Evolutionary conservation across 768 basidiomycete genomes (phyloP).

Genomic region (Mycena indigotica): DNA sequence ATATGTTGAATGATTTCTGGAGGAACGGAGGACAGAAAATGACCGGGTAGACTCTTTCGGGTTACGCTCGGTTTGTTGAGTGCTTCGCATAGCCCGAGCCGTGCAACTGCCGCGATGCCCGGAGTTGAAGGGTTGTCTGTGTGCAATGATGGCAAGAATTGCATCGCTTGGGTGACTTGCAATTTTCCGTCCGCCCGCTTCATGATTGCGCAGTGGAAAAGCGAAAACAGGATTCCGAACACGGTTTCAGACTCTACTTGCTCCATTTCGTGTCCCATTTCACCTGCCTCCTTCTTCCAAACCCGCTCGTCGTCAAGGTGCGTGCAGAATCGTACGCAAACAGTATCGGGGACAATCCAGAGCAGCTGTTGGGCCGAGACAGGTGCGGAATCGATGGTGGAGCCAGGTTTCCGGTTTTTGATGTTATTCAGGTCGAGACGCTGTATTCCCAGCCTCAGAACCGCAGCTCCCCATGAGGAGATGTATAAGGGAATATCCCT

Average conservation of each 20-base stretch:
- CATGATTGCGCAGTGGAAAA: slow-evolving; percentile 26
- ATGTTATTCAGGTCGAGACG: neutral
- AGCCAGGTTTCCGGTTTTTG: neutral
- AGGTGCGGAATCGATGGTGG: neutral
- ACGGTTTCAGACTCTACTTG: neutral
- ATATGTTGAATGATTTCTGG: neutral
- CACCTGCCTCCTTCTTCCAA: neutral
- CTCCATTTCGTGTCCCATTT: neutral
- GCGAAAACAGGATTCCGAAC: slow-evolving; percentile 22
- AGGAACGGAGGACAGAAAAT: neutral
- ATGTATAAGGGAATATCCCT: neutral
- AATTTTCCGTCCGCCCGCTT: slow-evolving; percentile 2
- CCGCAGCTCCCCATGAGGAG: neutral
- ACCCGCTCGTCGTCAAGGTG: slow-evolving; percentile 26
- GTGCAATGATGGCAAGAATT: slow-evolving; percentile 24
- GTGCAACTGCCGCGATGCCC: slow-evolving; percentile 17
- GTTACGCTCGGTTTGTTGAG: neutral
- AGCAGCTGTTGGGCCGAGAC: neutral
- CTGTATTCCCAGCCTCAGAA: neutral
- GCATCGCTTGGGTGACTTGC: slow-evolving; percentile 17
- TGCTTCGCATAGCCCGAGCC: slow-evolving; percentile 6
- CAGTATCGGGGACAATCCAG: neutral
- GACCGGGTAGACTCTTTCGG: neutral
- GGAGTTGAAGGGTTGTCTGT: slow-evolving; percentile 18
- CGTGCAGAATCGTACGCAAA: slow-evolving; percentile 20